Evolutionary conservation across 2,329 filamentous ascomycete species (phyloP), one percentile per base, ranked within the genome.

Genomic region (Ceratocystis smalleyi): DNA sequence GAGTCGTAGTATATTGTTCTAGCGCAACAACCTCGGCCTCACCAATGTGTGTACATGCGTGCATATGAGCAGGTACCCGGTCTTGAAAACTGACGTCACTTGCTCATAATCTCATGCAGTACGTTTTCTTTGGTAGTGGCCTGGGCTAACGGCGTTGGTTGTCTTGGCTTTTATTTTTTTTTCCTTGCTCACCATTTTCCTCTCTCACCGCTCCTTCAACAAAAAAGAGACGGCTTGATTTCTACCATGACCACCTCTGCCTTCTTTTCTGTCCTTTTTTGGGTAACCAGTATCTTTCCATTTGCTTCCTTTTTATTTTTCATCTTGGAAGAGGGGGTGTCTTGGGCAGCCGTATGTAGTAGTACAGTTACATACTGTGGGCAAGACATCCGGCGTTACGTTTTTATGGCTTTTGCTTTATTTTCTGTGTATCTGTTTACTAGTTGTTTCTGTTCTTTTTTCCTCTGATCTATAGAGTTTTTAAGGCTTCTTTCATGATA

Each of bases 321-420:
- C 27, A 35, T 19, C 24, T 35, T 35, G 35, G 17, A 62, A 54
- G 59, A 43, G 32, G 59, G 15, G 64, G 47, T 61, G 43, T 51
- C 47, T 62, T 57, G 64, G 45, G 32, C 35, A 59, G 43, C 57
- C 22, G 51, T 55, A 55, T 62, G 59, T 62, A 51, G 45, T 59
- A 55, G 54, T 35, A 19, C 54, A 57, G 54, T 6, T 64, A 59
- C 49, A 63, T 57, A 43, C 30, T 43, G 30, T 43, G n/a, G 47
- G 12, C 49, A 63, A 19, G 61, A 32, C 61, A 55, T 63, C 49
- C 17, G 59, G 59, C 59, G 59, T 63, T 63, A 63, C 22, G 35
- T 63, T 63, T 35, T 63, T 63, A 54, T 55, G 61, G 27, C 49
- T 55, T 63, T 43, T 51, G 60, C 17, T 30, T 63, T 40, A 27